Base-by-base conservation (phyloP, 1,284 basidiomycete species). In the Cryptococcus maquisensis region DNA sequence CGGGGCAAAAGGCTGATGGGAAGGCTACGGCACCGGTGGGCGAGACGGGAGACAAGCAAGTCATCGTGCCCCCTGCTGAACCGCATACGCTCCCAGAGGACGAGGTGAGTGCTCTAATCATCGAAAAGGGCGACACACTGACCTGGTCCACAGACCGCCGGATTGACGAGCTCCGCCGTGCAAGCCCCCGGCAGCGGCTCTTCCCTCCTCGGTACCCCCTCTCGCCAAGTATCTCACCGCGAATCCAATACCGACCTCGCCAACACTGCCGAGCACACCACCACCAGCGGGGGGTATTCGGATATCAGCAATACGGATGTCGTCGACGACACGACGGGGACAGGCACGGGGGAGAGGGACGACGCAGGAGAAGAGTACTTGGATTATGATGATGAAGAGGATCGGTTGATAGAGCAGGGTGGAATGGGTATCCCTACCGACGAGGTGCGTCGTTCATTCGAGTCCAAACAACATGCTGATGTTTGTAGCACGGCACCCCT, bases 351-450 rank as follows among this genome's bases (percentile, higher is more conserved):
- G 12, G 75, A 76, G 23, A 75, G 79, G 43, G 81, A 82, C 48
- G 78, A 78, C 21, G 66, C 69, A 51, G 60, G 59, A 0, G 65
- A 78, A 36, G 80, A 81, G 46, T 44, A 44, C 23, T 13, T 44
- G 15, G 82, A 84, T 21, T 82, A 79, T 47, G 81, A 85, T 63
- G 87, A 88, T 53, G 87, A 91, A 56, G 89, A 92, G 70, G 85
- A 89, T 68, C 74, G 84, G 47, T 78, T 92, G 54, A 90, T 92
- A 55, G 79, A 83, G 71, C 82, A 84, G 41, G 90, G 90, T 24
- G 89, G 90, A 3, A 84, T 86, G 50, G 89, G 90, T 5, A 89
- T 91, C 54, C 88, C 89, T 4, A 76, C 86, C 8, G 88, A 87
- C 54, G 83, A 86, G 49, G 86, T 87, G 69, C 69, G 85, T 80